Evolutionary conservation across 371 early-diverging fungal genomes (phyloP), one percentile per base, ranked within the genome.

Genomic region (Mortierella sp.): DNA sequence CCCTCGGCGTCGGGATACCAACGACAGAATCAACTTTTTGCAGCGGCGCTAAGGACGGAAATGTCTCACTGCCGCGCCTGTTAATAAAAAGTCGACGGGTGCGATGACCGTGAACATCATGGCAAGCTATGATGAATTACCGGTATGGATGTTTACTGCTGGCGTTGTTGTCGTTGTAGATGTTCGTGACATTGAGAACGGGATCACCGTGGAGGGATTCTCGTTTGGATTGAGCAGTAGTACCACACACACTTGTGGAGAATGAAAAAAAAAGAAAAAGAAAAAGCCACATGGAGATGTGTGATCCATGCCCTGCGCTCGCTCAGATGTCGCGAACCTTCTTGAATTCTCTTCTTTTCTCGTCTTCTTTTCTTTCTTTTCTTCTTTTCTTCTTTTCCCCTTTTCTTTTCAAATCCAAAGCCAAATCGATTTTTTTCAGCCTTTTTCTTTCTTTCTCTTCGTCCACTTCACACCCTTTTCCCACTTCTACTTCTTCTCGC

Each of bases 1-100:
- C 19, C 11, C 13, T 38, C 48, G 45, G 73, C 76, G 73, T 16
- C 76, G 82, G 16, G 85, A 81, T 16, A 58, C 60, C 58, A 71
- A 75, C 34, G 80, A 79, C 7, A 48, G 74, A 28, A 85, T 85
- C 80, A 85, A 60, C 54, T 85, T 85, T 54, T 45, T 85, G 44
- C 70, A 74, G 72, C 63, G 31, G 63, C 81, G 82, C 13, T 83
- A 63, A 72, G 54, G 45, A 68, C 31, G 3, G 24, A 28, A 34
- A 57, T 57, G 55, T 38, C 38, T 65, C 42, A 31, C 7, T 19
- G 38, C 10, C 10, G 9, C 24, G 42, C 38, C 55, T 65, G 10
- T 13, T 9, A 65, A 42, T 38, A 65, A 38, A 65, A 16, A 38
- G 9, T 24, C 55, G 9, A 38, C 38, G 38, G 21, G 38, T 3